Evolutionary conservation across 2,329 filamentous ascomycete genomes (phyloP).

Genomic region (Talaromyces sp.): DNA sequence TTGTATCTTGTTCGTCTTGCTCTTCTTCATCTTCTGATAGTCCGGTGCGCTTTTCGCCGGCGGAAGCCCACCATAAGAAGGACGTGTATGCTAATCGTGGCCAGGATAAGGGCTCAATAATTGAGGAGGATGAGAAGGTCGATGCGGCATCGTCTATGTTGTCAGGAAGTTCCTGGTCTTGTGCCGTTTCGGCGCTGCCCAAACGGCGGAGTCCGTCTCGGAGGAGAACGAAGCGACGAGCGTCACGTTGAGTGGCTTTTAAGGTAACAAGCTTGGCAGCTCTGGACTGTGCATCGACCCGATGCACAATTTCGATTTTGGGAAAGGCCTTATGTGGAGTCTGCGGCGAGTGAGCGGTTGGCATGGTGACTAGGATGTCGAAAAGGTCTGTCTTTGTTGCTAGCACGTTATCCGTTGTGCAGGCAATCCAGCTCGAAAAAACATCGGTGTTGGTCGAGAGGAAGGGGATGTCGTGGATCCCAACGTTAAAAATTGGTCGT

Average conservation of each 20-base stretch:
- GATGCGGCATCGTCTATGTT: conserved; percentile 38
- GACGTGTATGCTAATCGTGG: conserved; percentile 57
- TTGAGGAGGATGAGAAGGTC: conserved; percentile 40
- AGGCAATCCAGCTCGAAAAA: conserved; percentile 77
- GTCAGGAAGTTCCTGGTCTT: conserved; percentile 23
- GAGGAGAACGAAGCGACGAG: conserved; percentile 71
- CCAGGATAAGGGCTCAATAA: conserved; percentile 59
- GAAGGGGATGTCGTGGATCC: conserved; percentile 85
- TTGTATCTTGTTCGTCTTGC: conserved; percentile 43
- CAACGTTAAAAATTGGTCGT: conserved; percentile 84
- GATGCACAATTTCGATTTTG: conserved; percentile 60
- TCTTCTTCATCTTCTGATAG: conserved; percentile 54
- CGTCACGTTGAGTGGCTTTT: conserved; percentile 85
- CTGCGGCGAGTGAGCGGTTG: conserved; percentile 52
- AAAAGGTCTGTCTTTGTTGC: conserved; percentile 81
- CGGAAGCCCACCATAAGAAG: conserved; percentile 66
- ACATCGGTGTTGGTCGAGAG: conserved; percentile 54
- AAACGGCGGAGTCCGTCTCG: conserved; percentile 55
- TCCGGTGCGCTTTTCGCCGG: conserved; percentile 56
- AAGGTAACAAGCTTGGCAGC: conserved; percentile 42
- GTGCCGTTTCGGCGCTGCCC: conserved; percentile 27
- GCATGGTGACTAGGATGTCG: conserved; percentile 81
- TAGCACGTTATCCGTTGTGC: conserved; percentile 91
- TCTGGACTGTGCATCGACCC: conserved; percentile 52
- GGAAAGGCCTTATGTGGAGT: conserved; percentile 68